Percentiles rank a stretch among this genome's conserved stretches.
Conservation (phyloP, 2,329 filamentous ascomycete genomes). For the Colletotrichum navitas region DNA sequence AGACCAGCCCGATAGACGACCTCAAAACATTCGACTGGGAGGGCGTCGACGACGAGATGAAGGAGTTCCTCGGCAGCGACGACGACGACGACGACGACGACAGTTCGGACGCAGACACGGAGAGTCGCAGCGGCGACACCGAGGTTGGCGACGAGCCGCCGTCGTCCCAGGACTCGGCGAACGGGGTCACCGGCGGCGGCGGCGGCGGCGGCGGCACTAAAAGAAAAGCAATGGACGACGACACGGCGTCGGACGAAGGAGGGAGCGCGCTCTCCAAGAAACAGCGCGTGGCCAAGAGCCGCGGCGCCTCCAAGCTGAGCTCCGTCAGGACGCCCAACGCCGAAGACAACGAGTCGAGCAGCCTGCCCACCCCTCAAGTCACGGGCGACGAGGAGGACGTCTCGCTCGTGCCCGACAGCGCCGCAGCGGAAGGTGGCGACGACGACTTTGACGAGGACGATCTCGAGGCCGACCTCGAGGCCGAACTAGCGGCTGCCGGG, state of each 20-base stretch:
- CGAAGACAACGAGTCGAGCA: slow-evolving; percentile 51
- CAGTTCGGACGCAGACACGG: slow-evolving; percentile 56
- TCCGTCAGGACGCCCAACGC: slow-evolving; percentile 58
- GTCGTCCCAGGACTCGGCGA: slow-evolving; percentile 28
- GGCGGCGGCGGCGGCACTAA: slow-evolving; percentile 36
- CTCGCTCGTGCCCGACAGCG: slow-evolving; percentile 42
- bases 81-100: slow-evolving; percentile 66
- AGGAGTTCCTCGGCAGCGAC: slow-evolving; percentile 76
- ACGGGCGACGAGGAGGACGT: slow-evolving; percentile 58
- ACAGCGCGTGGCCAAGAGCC: slow-evolving; percentile 60
- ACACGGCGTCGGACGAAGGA: slow-evolving; percentile 44
- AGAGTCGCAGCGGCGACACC: slow-evolving; percentile 42
- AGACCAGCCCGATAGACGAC: slow-evolving; percentile 65
- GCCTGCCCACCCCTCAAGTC: slow-evolving; percentile 57
- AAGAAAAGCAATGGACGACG: slow-evolving; percentile 45
- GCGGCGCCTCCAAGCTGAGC: slow-evolving; percentile 61
- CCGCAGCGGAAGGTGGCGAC: slow-evolving; percentile 49
- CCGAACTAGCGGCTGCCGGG: slow-evolving; percentile 70
- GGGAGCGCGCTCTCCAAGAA: slow-evolving; percentile 61
- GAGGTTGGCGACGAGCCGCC: slow-evolving; percentile 42
- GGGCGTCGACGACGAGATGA: slow-evolving; percentile 77
- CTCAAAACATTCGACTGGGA: slow-evolving; percentile 72
- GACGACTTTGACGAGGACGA: slow-evolving; percentile 66
- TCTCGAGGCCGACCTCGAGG: slow-evolving; percentile 71
- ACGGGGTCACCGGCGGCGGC: slow-evolving; percentile 19